A percentile compares a stretch with the other conserved stretches of the same genome.
Conservation (phyloP, 768 basidiomycete species). For the Leccinum boreale region DNA sequence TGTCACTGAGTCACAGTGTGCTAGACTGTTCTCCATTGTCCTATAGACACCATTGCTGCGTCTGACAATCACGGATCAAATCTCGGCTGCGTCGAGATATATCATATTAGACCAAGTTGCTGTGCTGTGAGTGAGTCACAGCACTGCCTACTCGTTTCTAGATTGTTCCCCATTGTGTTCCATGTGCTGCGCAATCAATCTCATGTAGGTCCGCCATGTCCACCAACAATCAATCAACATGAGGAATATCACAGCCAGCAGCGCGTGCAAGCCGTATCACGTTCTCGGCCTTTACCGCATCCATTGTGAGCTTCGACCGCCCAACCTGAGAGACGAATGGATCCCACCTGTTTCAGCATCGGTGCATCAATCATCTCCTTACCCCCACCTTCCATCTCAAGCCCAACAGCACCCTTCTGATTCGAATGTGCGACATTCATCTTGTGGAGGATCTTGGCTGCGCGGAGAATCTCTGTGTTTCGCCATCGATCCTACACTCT, state of each 20-base stretch:
- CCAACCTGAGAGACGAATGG: neutral
- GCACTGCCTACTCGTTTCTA: neutral
- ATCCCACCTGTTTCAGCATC: slow-evolving; percentile 68
- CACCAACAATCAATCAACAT: slow-evolving; percentile 26
- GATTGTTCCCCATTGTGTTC: neutral
- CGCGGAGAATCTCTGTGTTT: slow-evolving; percentile 67
- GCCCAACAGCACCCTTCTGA: slow-evolving; percentile 66
- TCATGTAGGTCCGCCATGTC: too few relatives aligned
- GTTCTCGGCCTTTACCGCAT: slow-evolving; percentile 42
- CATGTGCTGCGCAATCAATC: too few relatives aligned
- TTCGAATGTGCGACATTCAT: slow-evolving; percentile 58
- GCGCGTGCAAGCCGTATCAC: slow-evolving; percentile 49
- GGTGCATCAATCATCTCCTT: slow-evolving; percentile 91
- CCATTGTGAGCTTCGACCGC: neutral
- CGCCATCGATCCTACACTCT: neutral
- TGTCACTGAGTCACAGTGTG: too few relatives aligned
- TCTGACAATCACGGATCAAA: neutral
- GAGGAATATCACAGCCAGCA: slow-evolving; percentile 54
- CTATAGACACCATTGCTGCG: too few relatives aligned
- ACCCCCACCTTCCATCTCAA: slow-evolving; percentile 51
- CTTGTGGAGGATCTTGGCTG: slow-evolving; percentile 63
- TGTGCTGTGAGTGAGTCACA: too few relatives aligned
- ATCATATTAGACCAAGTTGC: too few relatives aligned
- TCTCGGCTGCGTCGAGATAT: too few relatives aligned
- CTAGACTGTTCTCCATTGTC: neutral